Evolutionary conservation across 495 filamentous ascomycete genomes (phyloP).

Genomic region (Penicillium macrosclerotiorum): DNA sequence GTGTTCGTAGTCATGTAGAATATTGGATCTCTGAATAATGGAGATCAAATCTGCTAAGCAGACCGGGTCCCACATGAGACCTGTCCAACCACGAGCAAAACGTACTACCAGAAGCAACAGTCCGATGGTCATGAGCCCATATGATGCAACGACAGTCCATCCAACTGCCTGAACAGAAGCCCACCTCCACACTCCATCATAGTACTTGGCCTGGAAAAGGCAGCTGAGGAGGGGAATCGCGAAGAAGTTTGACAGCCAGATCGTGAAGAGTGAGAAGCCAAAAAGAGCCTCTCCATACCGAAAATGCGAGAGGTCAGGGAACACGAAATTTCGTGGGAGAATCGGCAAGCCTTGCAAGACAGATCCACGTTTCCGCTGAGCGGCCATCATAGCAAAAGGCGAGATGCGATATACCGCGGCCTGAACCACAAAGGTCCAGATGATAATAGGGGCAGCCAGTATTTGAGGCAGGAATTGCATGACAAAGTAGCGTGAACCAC

Average conservation of each 20-base stretch:
- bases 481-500: constrained; percentile 75
- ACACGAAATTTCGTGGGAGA: constrained; percentile 51
- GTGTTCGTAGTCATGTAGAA: constrained; percentile 63
- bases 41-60: constrained; percentile 75
- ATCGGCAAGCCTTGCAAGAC: constrained; percentile 43
- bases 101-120: constrained; percentile 52
- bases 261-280: constrained; percentile 51
- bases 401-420: constrained; percentile 71
- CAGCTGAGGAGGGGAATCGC: constrained; percentile 64
- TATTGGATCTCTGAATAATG: constrained; percentile 76
- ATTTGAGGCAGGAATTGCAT: constrained; percentile 81
- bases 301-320: constrained; percentile 60
- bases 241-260: constrained; percentile 63
- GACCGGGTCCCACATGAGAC: constrained; percentile 81
- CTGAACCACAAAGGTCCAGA: constrained; percentile 74
- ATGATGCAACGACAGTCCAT: constrained; percentile 75
- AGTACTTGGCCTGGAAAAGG: constrained; percentile 59
- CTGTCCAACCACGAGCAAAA: constrained; percentile 56
- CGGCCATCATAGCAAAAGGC: constrained; percentile 75
- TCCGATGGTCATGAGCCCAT: constrained; percentile 62
- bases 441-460: constrained; percentile 65
- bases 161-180: constrained; percentile 69
- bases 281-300: constrained; percentile 52
- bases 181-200: constrained; percentile 67
- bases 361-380: constrained; percentile 39